These are phyloP conservation scores for Gossypium gossypioides DNA, from an alignment of 441 rosid genomes.

Conservation along the genomic window DNA sequence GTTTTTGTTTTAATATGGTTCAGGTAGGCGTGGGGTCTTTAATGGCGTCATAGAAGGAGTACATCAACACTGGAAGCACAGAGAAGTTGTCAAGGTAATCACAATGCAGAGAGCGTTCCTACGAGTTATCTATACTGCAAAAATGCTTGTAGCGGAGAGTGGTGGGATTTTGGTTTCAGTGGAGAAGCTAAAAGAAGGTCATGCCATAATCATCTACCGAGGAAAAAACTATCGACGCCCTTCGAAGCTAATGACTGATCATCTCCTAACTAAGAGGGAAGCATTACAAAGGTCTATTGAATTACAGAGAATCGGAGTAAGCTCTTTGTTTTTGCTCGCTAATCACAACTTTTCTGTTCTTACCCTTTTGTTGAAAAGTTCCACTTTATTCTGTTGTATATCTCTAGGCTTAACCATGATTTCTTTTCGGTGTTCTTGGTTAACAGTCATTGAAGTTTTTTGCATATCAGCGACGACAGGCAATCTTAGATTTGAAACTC, in stretches of 20 bases:
- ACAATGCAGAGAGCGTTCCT: constrained; percentile 56
- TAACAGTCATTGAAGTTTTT: constrained; percentile 67
- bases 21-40: constrained; percentile 79
- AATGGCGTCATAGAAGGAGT: constrained; percentile 75
- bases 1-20: constrained; percentile 16
- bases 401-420: neutral
- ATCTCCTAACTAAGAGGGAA: constrained; percentile 61
- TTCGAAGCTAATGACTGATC: constrained; percentile 30
- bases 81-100: constrained; percentile 70
- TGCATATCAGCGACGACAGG: constrained; percentile 39
- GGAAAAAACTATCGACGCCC: constrained; percentile 81
- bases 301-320: constrained; percentile 73
- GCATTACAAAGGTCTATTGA: constrained; percentile 64
- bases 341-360: neutral
- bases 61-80: constrained; percentile 87
- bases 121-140: constrained; percentile 55
- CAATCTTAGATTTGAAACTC: constrained; percentile 39
- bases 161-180: constrained; percentile 66
- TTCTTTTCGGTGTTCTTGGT: neutral
- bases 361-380: neutral
- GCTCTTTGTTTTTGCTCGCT: neutral
- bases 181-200: constrained; percentile 61
- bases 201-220: constrained; percentile 67
- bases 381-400: neutral
- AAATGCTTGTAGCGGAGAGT: constrained; percentile 64